Conservation (phyloP, 2,329 filamentous ascomycete species). For the Ceratocystis smalleyi region DNA sequence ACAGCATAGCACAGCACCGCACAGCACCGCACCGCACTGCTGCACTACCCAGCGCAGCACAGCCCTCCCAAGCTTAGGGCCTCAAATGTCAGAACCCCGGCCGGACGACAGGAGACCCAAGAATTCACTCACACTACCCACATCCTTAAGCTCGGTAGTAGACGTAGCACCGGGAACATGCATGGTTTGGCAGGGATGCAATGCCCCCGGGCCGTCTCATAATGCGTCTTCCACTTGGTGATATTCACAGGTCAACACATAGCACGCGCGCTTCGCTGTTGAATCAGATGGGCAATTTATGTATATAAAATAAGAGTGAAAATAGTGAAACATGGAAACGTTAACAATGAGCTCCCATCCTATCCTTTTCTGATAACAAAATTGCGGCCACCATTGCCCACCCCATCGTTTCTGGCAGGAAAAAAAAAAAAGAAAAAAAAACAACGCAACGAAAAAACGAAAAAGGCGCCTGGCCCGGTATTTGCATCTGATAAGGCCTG, state of each 20-base stretch:
- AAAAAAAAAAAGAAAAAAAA: neutral
- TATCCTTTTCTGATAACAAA: neutral
- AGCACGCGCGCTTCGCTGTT: too few relatives aligned
- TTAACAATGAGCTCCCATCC: neutral
- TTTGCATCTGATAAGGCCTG: constrained; percentile 11
- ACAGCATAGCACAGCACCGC: too few relatives aligned
- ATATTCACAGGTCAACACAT: neutral
- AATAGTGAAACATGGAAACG: neutral
- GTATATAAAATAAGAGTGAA: neutral
- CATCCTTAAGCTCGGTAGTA: neutral
- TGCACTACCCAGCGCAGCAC: neutral
- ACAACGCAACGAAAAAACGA: too few relatives aligned
- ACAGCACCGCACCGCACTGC: too few relatives aligned
- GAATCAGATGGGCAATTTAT: neutral
- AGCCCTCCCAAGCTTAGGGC: neutral
- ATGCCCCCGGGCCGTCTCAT: neutral
- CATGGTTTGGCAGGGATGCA: neutral
- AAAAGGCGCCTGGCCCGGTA: neutral
- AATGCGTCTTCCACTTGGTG: neutral
- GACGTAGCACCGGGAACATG: neutral
- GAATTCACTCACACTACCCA: neutral
- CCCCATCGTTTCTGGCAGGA: neutral
- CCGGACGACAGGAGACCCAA: constrained; percentile 2
- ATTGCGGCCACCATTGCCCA: neutral
- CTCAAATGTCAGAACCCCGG: neutral